Percentiles rank a stretch among this genome's conserved stretches.
phyloP scores from a whole-genome alignment of 345 rosid genomes.

The rapeseed (Brassica napus) region Da-Ae NC_063446.1:27565001-27565500 shows the following conservation, averaged over 20 bases:
- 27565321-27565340: background rate
- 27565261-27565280: background rate
- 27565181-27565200: too few relatives aligned
- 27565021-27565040: background rate
- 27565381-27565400: background rate
- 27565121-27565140: background rate
- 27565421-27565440: too few relatives aligned
- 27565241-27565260: too few relatives aligned
- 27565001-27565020: constrained; percentile 24
- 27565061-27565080: background rate
- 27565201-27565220: too few relatives aligned
- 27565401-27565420: too few relatives aligned
- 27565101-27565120: background rate
- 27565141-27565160: too few relatives aligned
- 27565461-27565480: too few relatives aligned
- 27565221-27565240: background rate
- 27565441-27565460: too few relatives aligned
- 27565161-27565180: background rate
- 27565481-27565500: too few relatives aligned
- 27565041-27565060: background rate
- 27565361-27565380: too few relatives aligned
- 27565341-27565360: background rate
- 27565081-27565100: background rate
- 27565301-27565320: background rate
- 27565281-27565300: background rate